Percentiles rank a stretch among this genome's conserved stretches.
phyloP scores from a whole-genome alignment of 2,329 filamentous ascomycete genomes.

The Nemania diffusa region DNA sequence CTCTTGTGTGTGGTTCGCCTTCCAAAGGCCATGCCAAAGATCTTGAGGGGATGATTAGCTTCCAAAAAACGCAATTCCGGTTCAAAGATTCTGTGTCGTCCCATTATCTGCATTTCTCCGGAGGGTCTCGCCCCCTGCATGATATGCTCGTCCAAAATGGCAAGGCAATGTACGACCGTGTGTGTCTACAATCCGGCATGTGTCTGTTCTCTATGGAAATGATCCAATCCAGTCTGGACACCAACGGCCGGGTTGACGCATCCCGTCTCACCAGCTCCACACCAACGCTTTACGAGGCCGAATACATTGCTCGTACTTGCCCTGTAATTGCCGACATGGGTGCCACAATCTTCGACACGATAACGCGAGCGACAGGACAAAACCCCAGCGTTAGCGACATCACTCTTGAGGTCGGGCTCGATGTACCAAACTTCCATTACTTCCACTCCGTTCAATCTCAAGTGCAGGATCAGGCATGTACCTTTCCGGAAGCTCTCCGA shows the following conservation, averaged over 20 bases:
- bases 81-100: slow-evolving; percentile 13
- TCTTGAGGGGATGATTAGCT: slow-evolving; percentile 13
- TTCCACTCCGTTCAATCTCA: slow-evolving; percentile 19
- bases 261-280: slow-evolving; percentile 1
- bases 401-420: slow-evolving; percentile 9
- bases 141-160: slow-evolving; percentile 15
- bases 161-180: slow-evolving; percentile 16
- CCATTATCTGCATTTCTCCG: slow-evolving; percentile 20
- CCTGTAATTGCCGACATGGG: slow-evolving; percentile 16
- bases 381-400: slow-evolving; percentile 3
- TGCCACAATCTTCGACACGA: slow-evolving; percentile 17
- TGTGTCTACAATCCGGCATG: slow-evolving; percentile 20
- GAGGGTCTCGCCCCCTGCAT: slow-evolving; percentile 14
- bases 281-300: slow-evolving; percentile 16
- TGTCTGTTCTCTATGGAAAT: slow-evolving; percentile 18
- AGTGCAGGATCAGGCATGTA: slow-evolving; percentile 9
- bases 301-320: slow-evolving; percentile 21
- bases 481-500: slow-evolving; percentile 17
- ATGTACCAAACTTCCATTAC: slow-evolving; percentile 20
- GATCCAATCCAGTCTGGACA: slow-evolving; percentile 16
- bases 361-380: neutral
- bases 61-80: slow-evolving; percentile 18
- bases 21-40: slow-evolving; percentile 15
- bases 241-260: slow-evolving; percentile 17
- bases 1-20: slow-evolving; percentile 10